Evolutionary conservation across 345 rosid species (phyloP), one percentile per base, ranked within the genome.

Genomic region (Acer negundo): DNA sequence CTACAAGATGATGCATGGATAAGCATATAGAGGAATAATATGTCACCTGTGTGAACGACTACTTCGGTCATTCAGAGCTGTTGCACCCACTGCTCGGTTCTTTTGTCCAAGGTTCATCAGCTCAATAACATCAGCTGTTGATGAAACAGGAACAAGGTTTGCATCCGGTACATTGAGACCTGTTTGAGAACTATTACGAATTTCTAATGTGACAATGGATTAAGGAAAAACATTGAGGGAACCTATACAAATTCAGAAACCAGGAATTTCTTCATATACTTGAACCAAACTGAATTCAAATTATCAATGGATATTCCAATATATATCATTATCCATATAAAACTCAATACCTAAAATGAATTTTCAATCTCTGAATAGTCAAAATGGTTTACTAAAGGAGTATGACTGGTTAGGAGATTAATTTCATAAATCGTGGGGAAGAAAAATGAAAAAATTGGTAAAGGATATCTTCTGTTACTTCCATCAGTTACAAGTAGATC

Each of bases 81-180:
- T 96, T 78, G 98, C 91, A 55, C 99, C 97, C 16, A 94, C 97
- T 22, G 87, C 97, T 63, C 99, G 97, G 69, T 93, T 94, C 81
- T 85, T 91, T 3, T 93, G 98, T 76, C 99, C 99, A 62, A 89
- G 83, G 83, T 88, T 90, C 99, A 96, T 96, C 75, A 96, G 85
- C 75, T 91, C 93, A 79, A 96, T 89, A 55, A 96, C 99, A 84
- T 90, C 98, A 69, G 77, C 82, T 75, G 98, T 90, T 83, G 97
- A 91, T 62, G 97, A 91, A 46, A 96, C 99, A 24, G 89, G 87
- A 70, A 96, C 84, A 73, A 91, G 88, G 77, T 80, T 91, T 72
- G 99, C 99, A 74, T 94, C 98, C 3, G 99, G 99, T 73, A 96
- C 99, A 84, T 89, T 95, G 72, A 95, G 85, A 66, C 99, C 98